A percentile compares a stretch with the other conserved stretches of the same genome.
These are phyloP conservation scores for Coleophoma eucalyptorum DNA, from an alignment of 2,329 filamentous ascomycete genomes.

Conservation along the genomic window DNA sequence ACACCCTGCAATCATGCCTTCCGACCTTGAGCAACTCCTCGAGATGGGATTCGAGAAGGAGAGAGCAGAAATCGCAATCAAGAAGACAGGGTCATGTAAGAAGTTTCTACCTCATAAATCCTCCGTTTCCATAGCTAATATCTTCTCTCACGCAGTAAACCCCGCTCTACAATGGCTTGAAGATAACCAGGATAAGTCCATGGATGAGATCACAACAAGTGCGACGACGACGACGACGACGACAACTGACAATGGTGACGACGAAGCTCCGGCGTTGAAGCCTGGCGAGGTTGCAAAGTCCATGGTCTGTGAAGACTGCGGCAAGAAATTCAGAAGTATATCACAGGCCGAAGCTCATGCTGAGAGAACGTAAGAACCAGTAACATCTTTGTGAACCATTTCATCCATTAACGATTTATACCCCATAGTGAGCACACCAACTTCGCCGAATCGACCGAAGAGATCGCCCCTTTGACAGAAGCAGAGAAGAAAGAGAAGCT, in stretches of 20 bases:
- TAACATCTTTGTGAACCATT: not conserved
- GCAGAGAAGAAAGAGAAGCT: constrained; percentile 85
- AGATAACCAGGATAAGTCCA: constrained; percentile 79
- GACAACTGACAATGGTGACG: constrained; percentile 43
- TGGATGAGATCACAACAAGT: constrained; percentile 66
- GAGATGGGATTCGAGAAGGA: constrained; percentile 82
- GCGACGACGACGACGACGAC: constrained; percentile 40
- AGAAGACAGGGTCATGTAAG: constrained; percentile 77
- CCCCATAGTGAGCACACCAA: constrained; percentile 71
- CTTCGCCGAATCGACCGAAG: constrained; percentile 90
- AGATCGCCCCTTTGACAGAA: constrained; percentile 84
- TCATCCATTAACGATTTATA: constrained; percentile 7
- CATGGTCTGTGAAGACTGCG: constrained; percentile 90
- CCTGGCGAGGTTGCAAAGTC: constrained; percentile 72
- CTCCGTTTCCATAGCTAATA: not conserved
- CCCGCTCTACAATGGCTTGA: constrained; percentile 94
- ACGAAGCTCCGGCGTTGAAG: constrained; percentile 62
- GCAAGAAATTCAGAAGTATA: constrained; percentile 81
- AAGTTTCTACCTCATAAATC: constrained; percentile 12
- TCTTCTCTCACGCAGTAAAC: constrained; percentile 56
- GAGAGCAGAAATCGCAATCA: constrained; percentile 77
- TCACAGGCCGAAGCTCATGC: constrained; percentile 87
- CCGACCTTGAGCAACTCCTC: constrained; percentile 57
- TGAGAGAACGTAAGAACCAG: constrained; percentile 63
- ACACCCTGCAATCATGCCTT: constrained; percentile 41